Conservation (phyloP, 2,329 filamentous ascomycete species). For the Aspergillus sp. region DNA sequence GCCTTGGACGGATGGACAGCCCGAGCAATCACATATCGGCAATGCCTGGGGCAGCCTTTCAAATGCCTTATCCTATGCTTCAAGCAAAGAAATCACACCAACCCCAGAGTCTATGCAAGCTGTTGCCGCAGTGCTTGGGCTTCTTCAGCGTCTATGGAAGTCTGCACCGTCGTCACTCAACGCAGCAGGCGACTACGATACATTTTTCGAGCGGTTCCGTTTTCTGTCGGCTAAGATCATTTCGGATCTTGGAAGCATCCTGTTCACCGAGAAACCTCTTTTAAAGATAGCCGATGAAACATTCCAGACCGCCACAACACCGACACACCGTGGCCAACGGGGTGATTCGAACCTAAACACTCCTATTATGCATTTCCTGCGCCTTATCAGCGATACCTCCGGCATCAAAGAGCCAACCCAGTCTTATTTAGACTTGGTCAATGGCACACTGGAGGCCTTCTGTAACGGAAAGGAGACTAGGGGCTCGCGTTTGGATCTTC, state of each 20-base stretch:
- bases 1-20: conserved; percentile 42
- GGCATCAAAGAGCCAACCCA: conserved; percentile 12
- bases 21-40: conserved; percentile 42
- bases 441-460: conserved; percentile 25
- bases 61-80: conserved; percentile 53
- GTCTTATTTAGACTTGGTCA: conserved; percentile 24
- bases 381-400: conserved; percentile 22
- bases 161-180: conserved; percentile 40
- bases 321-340: conserved; percentile 24
- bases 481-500: conserved; percentile 30
- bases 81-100: conserved; percentile 82
- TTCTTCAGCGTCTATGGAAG: conserved; percentile 65
- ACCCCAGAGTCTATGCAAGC: conserved; percentile 76
- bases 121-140: conserved; percentile 62
- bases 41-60: conserved; percentile 57
- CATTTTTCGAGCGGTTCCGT: conserved; percentile 44
- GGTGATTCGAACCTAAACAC: conserved; percentile 24
- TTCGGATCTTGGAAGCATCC: conserved; percentile 42
- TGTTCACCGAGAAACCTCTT: conserved; percentile 46
- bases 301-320: conserved; percentile 40
- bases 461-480: conserved; percentile 28
- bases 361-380: conserved; percentile 35
- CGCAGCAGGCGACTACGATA: conserved; percentile 21
- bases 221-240: conserved; percentile 49
- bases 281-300: conserved; percentile 50